Evolutionary conservation across 192 early-diverging fungal species (phyloP), one percentile per base, ranked within the genome.

Genomic region (Umbelopsis sp.): DNA sequence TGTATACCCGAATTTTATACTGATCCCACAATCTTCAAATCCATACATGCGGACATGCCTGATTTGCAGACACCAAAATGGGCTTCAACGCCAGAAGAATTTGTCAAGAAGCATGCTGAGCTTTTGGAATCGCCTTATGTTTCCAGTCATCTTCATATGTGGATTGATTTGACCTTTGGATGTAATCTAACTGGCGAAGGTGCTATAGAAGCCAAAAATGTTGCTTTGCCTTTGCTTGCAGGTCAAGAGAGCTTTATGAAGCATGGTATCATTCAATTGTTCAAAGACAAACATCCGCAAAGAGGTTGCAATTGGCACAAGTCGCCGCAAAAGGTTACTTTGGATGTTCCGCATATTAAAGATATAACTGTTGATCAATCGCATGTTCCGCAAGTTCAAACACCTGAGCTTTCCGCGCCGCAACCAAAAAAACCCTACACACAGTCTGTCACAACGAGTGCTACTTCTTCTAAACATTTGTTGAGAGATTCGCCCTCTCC

Each of bases 91-190:
- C 86, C 90, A 0, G 91, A 91, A 52, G 92, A 93, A 45, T 98
- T 98, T 79, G 85, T 98, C 47, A 74, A 81, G 20, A 90, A 90
- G 53, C 93, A 97, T 71, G 88, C 93, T 21, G 86, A 91, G 49
- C 91, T 91, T 0, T 74, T 90, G 7, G 89, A 90, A 69, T 80
- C 88, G 35, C 90, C 93, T 12, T 88, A 90, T 75, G 94, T 95
- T 1, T 93, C 92, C 0, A 71, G 75, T 1, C 83, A 93, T 48
- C 68, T 96, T 16, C 91, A 96, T 70, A 76, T 88, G 52, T 96
- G 95, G 95, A 93, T 95, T 49, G 93, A 96, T 75, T 75, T 96
- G 33, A 95, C 93, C 0, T 96, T 94, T 85, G 95, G 95, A 23
- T 93, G 88, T 71, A 91, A 91, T 71, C 85, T 95, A 55, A 88